phyloP scores from a whole-genome alignment of 768 basidiomycete species.

The Boletus vermiculosoides region DNA sequence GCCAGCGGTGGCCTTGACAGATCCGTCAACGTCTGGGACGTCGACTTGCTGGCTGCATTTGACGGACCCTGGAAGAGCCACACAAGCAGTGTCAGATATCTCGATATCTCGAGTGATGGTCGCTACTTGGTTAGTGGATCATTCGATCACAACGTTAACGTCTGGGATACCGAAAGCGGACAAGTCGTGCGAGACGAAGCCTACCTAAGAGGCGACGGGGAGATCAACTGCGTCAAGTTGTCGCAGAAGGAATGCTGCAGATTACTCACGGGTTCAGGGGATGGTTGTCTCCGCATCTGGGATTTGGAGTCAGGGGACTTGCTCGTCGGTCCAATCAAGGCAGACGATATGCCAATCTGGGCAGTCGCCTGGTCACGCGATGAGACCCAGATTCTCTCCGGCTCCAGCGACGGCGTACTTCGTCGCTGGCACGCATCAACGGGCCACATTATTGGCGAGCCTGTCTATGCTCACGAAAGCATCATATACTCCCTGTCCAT shows the following conservation, averaged over 20 bases:
- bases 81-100: slow-evolving; percentile 28
- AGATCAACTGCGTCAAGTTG: slow-evolving; percentile 32
- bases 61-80: slow-evolving; percentile 26
- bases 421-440: slow-evolving; percentile 27
- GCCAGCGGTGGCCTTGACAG: slow-evolving; percentile 33
- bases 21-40: slow-evolving; percentile 31
- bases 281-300: slow-evolving; percentile 31
- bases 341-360: slow-evolving; percentile 26
- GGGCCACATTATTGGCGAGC: slow-evolving; percentile 22
- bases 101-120: slow-evolving; percentile 29
- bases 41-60: slow-evolving; percentile 18
- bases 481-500: slow-evolving; percentile 29
- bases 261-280: slow-evolving; percentile 30
- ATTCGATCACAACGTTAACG: slow-evolving; percentile 32
- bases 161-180: slow-evolving; percentile 31
- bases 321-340: slow-evolving; percentile 27
- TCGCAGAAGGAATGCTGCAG: slow-evolving; percentile 22
- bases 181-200: slow-evolving; percentile 23
- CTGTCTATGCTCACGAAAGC: slow-evolving; percentile 22
- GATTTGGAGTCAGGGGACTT: slow-evolving; percentile 26
- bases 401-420: slow-evolving; percentile 22
- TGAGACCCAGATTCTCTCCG: slow-evolving; percentile 28
- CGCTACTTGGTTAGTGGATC: slow-evolving; percentile 31
- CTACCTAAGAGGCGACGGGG: slow-evolving; percentile 20
- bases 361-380: slow-evolving; percentile 33